phyloP scores from a whole-genome alignment of 2,329 filamentous ascomycete genomes.

The Celoporthe dispersa region DNA sequence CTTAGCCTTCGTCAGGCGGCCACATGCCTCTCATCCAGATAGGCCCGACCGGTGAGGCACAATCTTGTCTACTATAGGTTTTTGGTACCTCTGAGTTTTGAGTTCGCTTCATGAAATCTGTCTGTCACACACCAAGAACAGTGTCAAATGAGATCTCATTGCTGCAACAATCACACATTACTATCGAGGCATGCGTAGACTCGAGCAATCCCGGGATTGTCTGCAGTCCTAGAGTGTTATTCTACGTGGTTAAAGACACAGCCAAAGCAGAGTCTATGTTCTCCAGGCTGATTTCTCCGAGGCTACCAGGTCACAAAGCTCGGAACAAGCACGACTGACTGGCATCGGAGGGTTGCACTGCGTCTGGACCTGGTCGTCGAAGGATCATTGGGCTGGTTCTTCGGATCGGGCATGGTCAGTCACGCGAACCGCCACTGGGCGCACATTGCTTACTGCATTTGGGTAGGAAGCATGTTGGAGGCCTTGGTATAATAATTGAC shows the following conservation, averaged over 20 bases:
- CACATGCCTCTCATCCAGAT: neutral
- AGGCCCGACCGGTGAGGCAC: neutral
- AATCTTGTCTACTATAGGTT: neutral
- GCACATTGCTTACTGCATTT: neutral
- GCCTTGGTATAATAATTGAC: neutral
- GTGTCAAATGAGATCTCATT: neutral
- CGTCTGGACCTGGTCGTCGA: neutral
- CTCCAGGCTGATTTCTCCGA: neutral
- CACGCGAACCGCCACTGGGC: neutral
- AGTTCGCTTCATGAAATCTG: no score
- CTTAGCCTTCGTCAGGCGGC: neutral
- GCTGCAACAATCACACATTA: conserved; percentile 13
- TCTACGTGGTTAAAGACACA: neutral
- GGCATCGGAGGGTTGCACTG: conserved; percentile 23
- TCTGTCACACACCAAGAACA: neutral
- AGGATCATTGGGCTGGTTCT: neutral
- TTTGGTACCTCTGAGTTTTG: neutral
- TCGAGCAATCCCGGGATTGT: neutral
- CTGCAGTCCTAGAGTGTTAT: neutral
- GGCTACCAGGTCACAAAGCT: neutral
- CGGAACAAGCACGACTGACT: neutral
- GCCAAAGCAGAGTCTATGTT: neutral
- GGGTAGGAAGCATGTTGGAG: neutral
- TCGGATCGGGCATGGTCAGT: neutral
- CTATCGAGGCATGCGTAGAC: neutral